phyloP scores from a whole-genome alignment of 2,329 filamentous ascomycete species.

The Fusarium poae region DNA sequence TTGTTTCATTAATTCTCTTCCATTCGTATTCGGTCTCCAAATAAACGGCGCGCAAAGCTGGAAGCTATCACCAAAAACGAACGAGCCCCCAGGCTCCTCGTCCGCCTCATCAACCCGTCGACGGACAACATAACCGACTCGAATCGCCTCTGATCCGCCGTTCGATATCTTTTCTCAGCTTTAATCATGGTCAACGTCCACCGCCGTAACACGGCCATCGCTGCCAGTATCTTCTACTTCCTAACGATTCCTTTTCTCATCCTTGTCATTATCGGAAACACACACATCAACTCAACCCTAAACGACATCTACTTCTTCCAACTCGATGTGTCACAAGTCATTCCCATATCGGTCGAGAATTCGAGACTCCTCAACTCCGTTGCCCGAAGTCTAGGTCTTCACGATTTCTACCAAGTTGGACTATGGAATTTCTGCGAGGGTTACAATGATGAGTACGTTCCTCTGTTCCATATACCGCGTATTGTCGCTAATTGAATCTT shows the following conservation, averaged over 20 bases:
- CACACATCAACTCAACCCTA: conserved; percentile 70
- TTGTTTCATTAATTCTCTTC: conserved; percentile 16
- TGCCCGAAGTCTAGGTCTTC: conserved; percentile 84
- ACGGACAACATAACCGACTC: background rate
- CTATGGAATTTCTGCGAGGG: conserved; percentile 95
- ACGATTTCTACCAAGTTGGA: conserved; percentile 95
- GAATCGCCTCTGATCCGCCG: background rate
- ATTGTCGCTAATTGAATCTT: conserved; percentile 55
- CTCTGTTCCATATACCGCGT: background rate
- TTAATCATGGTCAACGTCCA: conserved; percentile 46
- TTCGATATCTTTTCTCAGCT: background rate
- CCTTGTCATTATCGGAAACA: conserved; percentile 83
- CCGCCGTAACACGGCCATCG: conserved; percentile 70
- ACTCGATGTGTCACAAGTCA: conserved; percentile 84
- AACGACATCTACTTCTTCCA: conserved; percentile 85
- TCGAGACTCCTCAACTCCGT: conserved; percentile 86
- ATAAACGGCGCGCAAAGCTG: conserved; percentile 6
- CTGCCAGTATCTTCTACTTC: conserved; percentile 78
- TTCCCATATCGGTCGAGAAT: conserved; percentile 79
- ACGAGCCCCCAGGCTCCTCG: conserved; percentile 22
- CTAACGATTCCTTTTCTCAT: conserved; percentile 83
- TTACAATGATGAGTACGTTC: conserved; percentile 71
- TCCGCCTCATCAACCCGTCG: background rate
- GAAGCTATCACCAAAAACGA: conserved; percentile 29
- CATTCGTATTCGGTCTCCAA: background rate